These are phyloP conservation scores for Phytophthora agathidicida DNA, from an alignment of 352 stramenopile species.

Conservation along the genomic window DNA sequence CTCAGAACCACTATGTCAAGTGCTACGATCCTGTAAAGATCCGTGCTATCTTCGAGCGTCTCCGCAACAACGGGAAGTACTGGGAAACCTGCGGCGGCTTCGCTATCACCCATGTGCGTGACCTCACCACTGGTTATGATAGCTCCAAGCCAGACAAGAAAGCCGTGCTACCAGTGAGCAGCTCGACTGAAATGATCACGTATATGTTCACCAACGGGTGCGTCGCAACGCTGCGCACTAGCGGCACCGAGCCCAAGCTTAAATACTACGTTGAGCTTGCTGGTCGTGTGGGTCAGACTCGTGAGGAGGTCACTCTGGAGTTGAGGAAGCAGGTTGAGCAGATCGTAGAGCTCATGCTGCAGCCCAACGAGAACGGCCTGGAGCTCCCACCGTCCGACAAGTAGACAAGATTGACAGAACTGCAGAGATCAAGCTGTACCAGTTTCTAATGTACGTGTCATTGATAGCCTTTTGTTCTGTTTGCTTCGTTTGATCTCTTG, in stretches of 20 bases:
- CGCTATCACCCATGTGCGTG: slow-evolving; percentile 78
- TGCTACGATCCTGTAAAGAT: slow-evolving; percentile 92
- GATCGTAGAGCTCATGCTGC: slow-evolving; percentile 85
- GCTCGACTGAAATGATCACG: slow-evolving; percentile 96
- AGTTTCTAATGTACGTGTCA: slow-evolving; percentile 40
- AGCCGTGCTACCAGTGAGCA: slow-evolving; percentile 92
- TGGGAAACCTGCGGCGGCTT: slow-evolving; percentile 86
- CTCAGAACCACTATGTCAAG: slow-evolving; percentile 98
- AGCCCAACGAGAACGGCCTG: slow-evolving; percentile 80
- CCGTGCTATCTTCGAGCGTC: slow-evolving; percentile 89
- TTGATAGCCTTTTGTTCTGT: slow-evolving; percentile 29
- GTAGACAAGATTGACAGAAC: slow-evolving; percentile 2
- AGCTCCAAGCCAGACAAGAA: slow-evolving; percentile 87
- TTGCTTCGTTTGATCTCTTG: slow-evolving; percentile 25
- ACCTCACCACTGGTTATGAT: slow-evolving; percentile 91
- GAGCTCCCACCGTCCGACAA: slow-evolving; percentile 54
- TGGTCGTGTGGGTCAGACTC: slow-evolving; percentile 66
- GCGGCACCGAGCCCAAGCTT: slow-evolving; percentile 99
- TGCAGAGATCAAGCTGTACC: slow-evolving; percentile 10
- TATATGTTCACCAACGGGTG: slow-evolving; percentile 96
- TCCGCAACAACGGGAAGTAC: slow-evolving; percentile 92
- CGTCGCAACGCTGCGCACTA: slow-evolving; percentile 96
- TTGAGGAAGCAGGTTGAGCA: slow-evolving; percentile 71
- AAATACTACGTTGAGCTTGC: slow-evolving; percentile 99
- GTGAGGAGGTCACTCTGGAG: slow-evolving; percentile 59